A percentile compares a stretch with the other conserved stretches of the same genome.
These are phyloP conservation scores for Lodderomyces pseudojiufengensis DNA, from an alignment of 1,139 yeast species.

Conservation along the genomic window DNA sequence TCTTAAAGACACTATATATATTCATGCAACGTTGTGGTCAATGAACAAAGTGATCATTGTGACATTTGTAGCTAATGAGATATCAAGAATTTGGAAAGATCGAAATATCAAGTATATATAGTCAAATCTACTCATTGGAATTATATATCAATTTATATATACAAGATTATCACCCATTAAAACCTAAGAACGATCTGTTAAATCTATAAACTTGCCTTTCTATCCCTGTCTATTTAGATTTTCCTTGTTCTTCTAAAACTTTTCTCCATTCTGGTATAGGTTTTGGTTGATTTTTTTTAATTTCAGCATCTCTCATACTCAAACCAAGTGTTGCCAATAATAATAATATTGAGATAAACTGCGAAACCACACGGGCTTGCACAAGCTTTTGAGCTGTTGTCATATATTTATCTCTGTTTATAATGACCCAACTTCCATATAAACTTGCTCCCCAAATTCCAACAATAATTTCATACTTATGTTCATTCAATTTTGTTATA, in stretches of 20 bases:
- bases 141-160: too few species aligned
- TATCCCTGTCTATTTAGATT: slow-evolving; percentile 19
- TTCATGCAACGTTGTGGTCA: too few species aligned
- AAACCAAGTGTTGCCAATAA: slow-evolving; percentile 62
- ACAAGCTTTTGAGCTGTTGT: slow-evolving; percentile 79
- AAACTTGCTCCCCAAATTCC: slow-evolving; percentile 85
- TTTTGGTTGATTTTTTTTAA: slow-evolving; percentile 31
- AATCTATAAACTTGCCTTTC: slow-evolving; percentile 1
- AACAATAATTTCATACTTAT: slow-evolving; percentile 71
- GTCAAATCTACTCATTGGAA: too few species aligned
- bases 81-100: too few species aligned
- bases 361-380: slow-evolving; percentile 94
- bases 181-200: too few species aligned
- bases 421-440: slow-evolving; percentile 73
- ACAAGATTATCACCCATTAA: too few species aligned
- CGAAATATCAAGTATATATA: too few species aligned
- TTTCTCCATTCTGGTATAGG: slow-evolving; percentile 43
- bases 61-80: too few species aligned
- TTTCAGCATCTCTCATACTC: slow-evolving; percentile 59
- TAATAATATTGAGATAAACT: slow-evolving; percentile 67
- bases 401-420: slow-evolving; percentile 71
- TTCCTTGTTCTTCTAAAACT: slow-evolving; percentile 23
- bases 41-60: too few species aligned
- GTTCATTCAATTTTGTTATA: slow-evolving; percentile 41
- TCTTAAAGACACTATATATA: too few species aligned